Evolutionary conservation across 257 asterid species (phyloP), one percentile per base, ranked within the genome.

Genomic region (Penstemon newberryi): DNA sequence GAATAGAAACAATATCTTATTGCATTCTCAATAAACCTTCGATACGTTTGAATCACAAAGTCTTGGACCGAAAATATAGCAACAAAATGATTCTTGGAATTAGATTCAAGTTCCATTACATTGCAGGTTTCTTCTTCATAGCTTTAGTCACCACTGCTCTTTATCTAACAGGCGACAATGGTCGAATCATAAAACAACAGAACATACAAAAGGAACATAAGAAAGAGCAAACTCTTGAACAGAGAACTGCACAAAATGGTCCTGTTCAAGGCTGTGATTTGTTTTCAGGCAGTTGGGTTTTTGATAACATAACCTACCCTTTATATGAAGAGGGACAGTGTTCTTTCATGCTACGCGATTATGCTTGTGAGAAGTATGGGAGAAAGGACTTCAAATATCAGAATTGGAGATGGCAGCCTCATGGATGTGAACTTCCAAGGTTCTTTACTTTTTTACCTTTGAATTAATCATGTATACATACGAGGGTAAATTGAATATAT

Each of bases 241-340:
- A 61, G 8, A 6, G 45, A 44, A 44, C 3, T 7, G 3, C 50
- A n/a, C 5, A 0, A 40, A 60, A 15, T 5, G 15, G 38, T 46
- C 4, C 25, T 41, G 19, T 2, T 19, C 5, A 41, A 62, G 42
- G 42, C 12, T 62, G 67, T 40, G 8, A 62, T 12, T 62, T 41
- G 7, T 62, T 62, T 62, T 62, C 67, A 62, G 67, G 67, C n/a
- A 62, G 11, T 45, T 62, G 67, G 67, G 39, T 62, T 19, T 62
- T 43, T 19, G 67, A 62, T 54, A 45, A 62, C 11, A 7, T 43
- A 44, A 13, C 67, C 8, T 62, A 62, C 9, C 67, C 67, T 8
- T 8, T 62, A 7, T 62, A 62, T 8, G 45, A 25, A 42, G 67
- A 62, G 10, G 19, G 39, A 18, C 55, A 62, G 45, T 62, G 67